Conservation (phyloP, 2,329 filamentous ascomycete species). For the Fusarium sp. region DNA sequence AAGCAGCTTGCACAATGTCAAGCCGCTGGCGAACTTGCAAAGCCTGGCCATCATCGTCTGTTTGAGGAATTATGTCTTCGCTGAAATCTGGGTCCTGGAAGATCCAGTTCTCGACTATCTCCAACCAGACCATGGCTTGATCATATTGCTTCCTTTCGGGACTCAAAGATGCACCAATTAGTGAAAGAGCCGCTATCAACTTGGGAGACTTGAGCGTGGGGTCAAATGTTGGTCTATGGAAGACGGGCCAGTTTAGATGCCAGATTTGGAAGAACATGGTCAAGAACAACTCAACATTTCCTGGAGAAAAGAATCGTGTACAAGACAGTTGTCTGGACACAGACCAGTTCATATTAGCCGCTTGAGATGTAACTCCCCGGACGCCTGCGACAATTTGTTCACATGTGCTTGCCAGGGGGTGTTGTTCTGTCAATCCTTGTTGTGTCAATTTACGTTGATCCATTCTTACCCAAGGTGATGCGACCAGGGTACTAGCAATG, state of each 20-base stretch:
- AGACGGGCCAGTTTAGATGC: conserved; percentile 32
- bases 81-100: conserved; percentile 1
- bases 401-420: not conserved
- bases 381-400: not conserved
- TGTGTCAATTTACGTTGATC: not conserved
- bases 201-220: not conserved
- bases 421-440: not conserved
- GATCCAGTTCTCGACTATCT: conserved; percentile 18
- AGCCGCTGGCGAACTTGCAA: not conserved
- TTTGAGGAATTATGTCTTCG: conserved; percentile 2
- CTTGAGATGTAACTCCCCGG: not conserved
- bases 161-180: conserved; percentile 19
- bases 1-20: not conserved
- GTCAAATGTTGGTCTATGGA: conserved; percentile 20
- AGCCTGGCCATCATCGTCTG: not conserved
- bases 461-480: not conserved
- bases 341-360: not conserved
- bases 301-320: conserved; percentile 19
- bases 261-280: conserved; percentile 18
- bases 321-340: not conserved
- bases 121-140: conserved; percentile 10
- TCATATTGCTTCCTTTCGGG: not conserved
- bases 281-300: conserved; percentile 19
- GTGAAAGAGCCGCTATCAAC: conserved; percentile 11
- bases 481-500: not conserved